phyloP scores from a whole-genome alignment of 306 rosid genomes.

The Fragaria vesca region DNA sequence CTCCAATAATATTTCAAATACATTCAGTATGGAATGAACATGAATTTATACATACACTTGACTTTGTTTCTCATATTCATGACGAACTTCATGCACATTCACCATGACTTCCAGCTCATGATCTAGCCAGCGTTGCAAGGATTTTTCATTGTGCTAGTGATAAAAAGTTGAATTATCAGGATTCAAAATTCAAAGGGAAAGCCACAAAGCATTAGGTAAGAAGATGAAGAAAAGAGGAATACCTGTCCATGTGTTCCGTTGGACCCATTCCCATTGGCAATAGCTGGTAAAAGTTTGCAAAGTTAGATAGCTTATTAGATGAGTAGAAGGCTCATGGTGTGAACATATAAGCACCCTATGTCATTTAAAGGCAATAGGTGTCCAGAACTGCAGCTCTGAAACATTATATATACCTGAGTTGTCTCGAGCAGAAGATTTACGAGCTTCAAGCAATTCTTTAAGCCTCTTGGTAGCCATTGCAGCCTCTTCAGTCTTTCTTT shows the following conservation, averaged over 20 bases:
- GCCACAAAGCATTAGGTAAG: conserved; percentile 23
- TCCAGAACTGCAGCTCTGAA: neutral
- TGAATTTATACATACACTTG: conserved; percentile 70
- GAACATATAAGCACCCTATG: conserved; percentile 19
- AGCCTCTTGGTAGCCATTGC: conserved; percentile 99
- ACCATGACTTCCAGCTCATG: conserved; percentile 98
- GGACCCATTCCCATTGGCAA: conserved; percentile 69
- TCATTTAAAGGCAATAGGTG: conserved; percentile 10
- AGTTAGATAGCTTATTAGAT: conserved; percentile 28
- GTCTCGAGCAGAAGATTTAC: conserved; percentile 87
- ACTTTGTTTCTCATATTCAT: conserved; percentile 97
- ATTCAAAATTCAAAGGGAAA: conserved; percentile 18
- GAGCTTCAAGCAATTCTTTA: conserved; percentile 97
- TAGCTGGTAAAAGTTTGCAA: conserved; percentile 53
- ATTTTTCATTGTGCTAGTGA: conserved; percentile 84
- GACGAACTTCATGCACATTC: conserved; percentile 97
- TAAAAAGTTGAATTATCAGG: conserved; percentile 30
- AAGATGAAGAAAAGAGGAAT: conserved; percentile 32
- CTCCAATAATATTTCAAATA: conserved; percentile 15
- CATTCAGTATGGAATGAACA: conserved; percentile 20
- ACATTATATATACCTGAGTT: conserved; percentile 50
- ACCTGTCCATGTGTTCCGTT: conserved; percentile 87
- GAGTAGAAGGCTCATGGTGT: conserved; percentile 10
- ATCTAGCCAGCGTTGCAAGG: conserved; percentile 96
- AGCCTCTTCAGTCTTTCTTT: conserved; percentile 99